Conservation (phyloP, 2,329 filamentous ascomycete genomes). For the Cryphonectria radicalis region DNA sequence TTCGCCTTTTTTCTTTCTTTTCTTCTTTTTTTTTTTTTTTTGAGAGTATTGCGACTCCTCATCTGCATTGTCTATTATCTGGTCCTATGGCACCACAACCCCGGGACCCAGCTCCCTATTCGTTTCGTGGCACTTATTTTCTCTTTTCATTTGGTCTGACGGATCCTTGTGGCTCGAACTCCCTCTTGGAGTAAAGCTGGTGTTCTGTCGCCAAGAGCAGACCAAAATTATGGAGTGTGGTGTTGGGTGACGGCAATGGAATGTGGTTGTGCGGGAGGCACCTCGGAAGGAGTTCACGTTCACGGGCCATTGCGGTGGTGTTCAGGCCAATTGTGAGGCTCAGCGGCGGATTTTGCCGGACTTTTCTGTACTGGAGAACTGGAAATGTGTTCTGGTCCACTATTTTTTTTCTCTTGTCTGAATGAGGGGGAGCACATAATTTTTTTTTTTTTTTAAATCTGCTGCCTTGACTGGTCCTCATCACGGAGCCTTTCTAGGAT, state of each 20-base stretch:
- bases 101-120: background rate
- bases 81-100: slow-evolving; percentile 4
- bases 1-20: background rate
- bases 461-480: slow-evolving; percentile 12
- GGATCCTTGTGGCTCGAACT: slow-evolving; percentile 7
- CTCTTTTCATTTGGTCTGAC: slow-evolving; percentile 6
- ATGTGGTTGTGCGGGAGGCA: background rate
- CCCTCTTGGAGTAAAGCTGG: background rate
- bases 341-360: slow-evolving; percentile 11
- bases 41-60: slow-evolving; percentile 3
- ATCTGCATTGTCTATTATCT: slow-evolving; percentile 3
- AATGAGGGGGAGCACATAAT: slow-evolving; percentile 1
- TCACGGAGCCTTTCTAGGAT: background rate
- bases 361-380: slow-evolving; percentile 19
- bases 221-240: slow-evolving; percentile 9
- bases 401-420: background rate
- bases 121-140: slow-evolving; percentile 22
- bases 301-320: slow-evolving; percentile 9
- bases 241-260: slow-evolving; percentile 6
- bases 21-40: background rate
- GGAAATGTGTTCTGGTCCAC: slow-evolving; percentile 22
- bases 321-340: slow-evolving; percentile 16
- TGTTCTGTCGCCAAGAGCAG: slow-evolving; percentile 2
- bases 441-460: slow-evolving; percentile 12
- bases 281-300: slow-evolving; percentile 13